Base-by-base conservation (phyloP, 148 eudicot species). In the Camellia granthamiana region DNA sequence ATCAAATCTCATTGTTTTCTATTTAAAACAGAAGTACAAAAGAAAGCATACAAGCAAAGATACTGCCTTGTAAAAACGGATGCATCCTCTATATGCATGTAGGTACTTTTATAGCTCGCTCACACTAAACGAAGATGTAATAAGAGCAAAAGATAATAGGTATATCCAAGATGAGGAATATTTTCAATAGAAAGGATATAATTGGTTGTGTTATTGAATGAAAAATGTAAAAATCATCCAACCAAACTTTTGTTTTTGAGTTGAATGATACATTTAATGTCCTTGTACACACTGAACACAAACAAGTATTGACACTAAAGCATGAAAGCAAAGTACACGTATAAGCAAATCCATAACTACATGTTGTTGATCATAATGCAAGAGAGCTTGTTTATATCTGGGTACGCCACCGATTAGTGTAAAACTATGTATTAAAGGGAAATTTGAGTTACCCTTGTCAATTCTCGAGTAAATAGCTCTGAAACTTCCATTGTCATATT, bases 401-500 rank as follows among this genome's bases (percentile, higher is more conserved):
- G 43, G 58, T 16, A 72, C 65, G 38, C 2, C 44, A 78, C 66
- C 74, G 1, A 44, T 21, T 59, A 44, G 12, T 38, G 19, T 74
- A 7, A 71, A 43, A 77, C 9, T 6, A 3, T 11, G 66, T 23
- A 62, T 13, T 23, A 49, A 30, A 16, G 59, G 82, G 15, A 78
- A 63, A 72, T 44, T 56, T 72, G 75, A 87, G 10, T 86, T 92
- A 95, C 98, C 92, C 98, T 85, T 68, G 92, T 87, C 84, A 95
- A 88, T 87, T 95, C 98, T 79, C 98, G 89, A 76, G 87, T 89
- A 78, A 91, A 95, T 74, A 95, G 90, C 88, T 95, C 98, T 68
- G 98, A 90, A 75, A 95, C 91, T 90, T 95, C 98, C 55, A 82
- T 85, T 44, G 94, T 80, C 94, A 95, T 90, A 77, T 87, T 83